A percentile compares a stretch with the other conserved stretches of the same genome.
Evolutionary conservation across 2,329 filamentous ascomycete genomes (phyloP).

Genomic region (Trichoderma guizhouense): DNA sequence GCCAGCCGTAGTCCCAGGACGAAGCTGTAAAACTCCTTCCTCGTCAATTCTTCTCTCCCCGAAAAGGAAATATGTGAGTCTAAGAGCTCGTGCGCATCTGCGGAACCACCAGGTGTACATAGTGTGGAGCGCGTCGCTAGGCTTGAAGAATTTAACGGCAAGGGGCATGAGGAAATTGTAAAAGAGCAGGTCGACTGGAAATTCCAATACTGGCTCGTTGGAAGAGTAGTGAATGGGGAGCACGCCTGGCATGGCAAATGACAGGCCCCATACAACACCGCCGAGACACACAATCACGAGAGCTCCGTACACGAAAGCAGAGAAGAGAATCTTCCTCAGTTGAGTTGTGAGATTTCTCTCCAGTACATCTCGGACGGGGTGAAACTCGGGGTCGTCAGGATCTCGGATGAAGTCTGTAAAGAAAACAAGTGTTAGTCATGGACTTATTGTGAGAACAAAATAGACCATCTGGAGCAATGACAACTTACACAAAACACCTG

Average conservation of each 20-base stretch:
- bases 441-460: not conserved
- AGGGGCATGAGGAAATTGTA: constrained; percentile 96
- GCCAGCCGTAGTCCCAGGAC: constrained; percentile 30
- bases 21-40: constrained; percentile 63
- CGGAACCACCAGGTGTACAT: constrained; percentile 98
- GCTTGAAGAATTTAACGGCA: constrained; percentile 78
- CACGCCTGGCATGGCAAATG: constrained; percentile 63
- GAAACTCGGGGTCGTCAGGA: constrained; percentile 96
- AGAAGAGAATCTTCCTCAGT: constrained; percentile 92
- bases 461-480: not conserved
- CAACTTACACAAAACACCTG: constrained; percentile 80
- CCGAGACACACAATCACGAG: constrained; percentile 90
- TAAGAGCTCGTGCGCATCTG: constrained; percentile 72
- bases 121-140: constrained; percentile 75
- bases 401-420: constrained; percentile 86
- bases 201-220: constrained; percentile 87
- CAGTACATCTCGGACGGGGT: constrained; percentile 92
- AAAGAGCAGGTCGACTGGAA: constrained; percentile 88
- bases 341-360: constrained; percentile 91
- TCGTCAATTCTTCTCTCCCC: constrained; percentile 78
- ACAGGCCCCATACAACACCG: constrained; percentile 91
- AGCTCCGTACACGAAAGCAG: constrained; percentile 90
- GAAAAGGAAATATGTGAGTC: constrained; percentile 91
- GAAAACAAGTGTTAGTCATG: not conserved
- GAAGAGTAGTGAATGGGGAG: constrained; percentile 92